These are phyloP conservation scores for Fusarium abutilonis DNA, from an alignment of 2,329 filamentous ascomycete genomes.

Conservation along the genomic window DNA sequence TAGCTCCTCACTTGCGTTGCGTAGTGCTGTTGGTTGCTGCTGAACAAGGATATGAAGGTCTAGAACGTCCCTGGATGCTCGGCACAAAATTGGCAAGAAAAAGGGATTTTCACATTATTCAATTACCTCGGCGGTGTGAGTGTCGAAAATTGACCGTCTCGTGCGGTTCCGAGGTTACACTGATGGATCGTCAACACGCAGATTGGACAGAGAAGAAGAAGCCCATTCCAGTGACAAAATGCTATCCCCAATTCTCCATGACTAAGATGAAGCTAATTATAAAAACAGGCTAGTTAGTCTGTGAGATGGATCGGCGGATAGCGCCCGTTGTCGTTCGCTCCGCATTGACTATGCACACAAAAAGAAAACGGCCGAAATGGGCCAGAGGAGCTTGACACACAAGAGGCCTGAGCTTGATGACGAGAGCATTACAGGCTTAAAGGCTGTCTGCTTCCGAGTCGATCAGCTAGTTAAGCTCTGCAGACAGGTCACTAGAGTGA, in stretches of 20 bases:
- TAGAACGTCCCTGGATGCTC: constrained; percentile 21
- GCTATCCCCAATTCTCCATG: background rate
- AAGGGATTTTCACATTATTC: background rate
- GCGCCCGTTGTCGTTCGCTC: constrained; percentile 18
- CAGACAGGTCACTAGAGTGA: constrained; percentile 13
- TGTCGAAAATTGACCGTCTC: constrained; percentile 2
- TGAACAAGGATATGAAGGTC: constrained; percentile 26
- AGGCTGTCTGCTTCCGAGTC: background rate
- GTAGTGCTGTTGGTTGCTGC: constrained; percentile 14
- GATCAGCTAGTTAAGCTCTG: background rate
- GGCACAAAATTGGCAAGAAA: background rate
- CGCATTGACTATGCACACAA: constrained; percentile 7
- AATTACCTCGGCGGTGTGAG: constrained; percentile 16
- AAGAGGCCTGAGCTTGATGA: constrained; percentile 13
- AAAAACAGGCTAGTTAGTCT: constrained; percentile 11
- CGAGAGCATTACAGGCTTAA: constrained; percentile 3
- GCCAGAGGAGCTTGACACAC: constrained; percentile 11
- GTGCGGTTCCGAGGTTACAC: constrained; percentile 19
- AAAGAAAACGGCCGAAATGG: constrained; percentile 3
- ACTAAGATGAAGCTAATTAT: constrained; percentile 3
- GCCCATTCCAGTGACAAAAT: constrained; percentile 1
- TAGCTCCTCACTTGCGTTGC: background rate
- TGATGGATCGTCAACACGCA: constrained; percentile 15
- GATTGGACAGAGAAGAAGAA: background rate
- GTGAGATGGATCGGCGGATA: constrained; percentile 18